A percentile compares a stretch with the other conserved stretches of the same genome.
phyloP scores from a whole-genome alignment of 2,329 filamentous ascomycete species.

The Plenodomus lindquistii region DNA sequence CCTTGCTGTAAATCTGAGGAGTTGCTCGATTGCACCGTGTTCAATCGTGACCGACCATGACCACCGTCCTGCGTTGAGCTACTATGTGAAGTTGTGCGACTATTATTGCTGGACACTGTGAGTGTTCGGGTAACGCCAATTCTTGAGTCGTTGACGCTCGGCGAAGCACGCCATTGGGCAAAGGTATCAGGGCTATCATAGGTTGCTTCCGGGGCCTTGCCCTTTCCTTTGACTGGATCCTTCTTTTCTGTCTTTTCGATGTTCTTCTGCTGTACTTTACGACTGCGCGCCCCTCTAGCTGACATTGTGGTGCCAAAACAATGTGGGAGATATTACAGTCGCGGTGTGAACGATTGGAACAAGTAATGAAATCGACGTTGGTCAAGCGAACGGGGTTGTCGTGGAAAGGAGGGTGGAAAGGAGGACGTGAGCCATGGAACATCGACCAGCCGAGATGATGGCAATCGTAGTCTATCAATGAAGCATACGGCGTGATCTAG shows the following conservation, averaged over 20 bases:
- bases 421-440: not conserved
- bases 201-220: constrained; percentile 28
- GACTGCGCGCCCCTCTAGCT: constrained; percentile 45
- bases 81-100: constrained; percentile 34
- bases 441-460: not conserved
- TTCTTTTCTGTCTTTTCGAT: constrained; percentile 48
- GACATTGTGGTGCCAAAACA: constrained; percentile 33
- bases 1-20: constrained; percentile 19
- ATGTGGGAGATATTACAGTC: not conserved
- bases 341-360: not conserved
- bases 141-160: constrained; percentile 21
- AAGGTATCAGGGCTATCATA: constrained; percentile 32
- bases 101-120: constrained; percentile 35
- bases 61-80: constrained; percentile 29
- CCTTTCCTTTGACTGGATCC: constrained; percentile 24
- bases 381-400: not conserved
- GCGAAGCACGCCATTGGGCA: constrained; percentile 32
- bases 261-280: constrained; percentile 46
- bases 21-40: constrained; percentile 28
- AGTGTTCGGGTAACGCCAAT: constrained; percentile 28
- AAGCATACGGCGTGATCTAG: not conserved
- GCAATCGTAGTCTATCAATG: not conserved
- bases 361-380: not conserved
- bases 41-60: constrained; percentile 18
- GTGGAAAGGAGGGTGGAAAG: not conserved